Percentiles rank a stretch among this genome's conserved stretches.
phyloP scores from a whole-genome alignment of 208 protist species.

The Herpetomonas samuelpessoai region DNA sequence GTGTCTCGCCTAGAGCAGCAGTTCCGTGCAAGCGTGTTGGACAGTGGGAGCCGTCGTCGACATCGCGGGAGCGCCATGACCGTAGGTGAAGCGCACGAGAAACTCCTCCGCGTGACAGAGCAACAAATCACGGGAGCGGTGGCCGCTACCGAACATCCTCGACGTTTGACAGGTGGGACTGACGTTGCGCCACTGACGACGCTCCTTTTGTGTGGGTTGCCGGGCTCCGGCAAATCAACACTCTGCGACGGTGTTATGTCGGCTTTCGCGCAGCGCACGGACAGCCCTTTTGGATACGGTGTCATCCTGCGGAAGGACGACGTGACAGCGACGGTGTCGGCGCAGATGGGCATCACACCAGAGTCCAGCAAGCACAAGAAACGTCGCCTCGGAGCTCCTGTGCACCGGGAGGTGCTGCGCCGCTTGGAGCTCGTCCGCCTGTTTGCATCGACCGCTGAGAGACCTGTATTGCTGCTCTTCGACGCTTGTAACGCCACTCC shows the following conservation, averaged over 20 bases:
- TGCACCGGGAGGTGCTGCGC: slow-evolving; percentile 21
- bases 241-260: slow-evolving; percentile 17
- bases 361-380: slow-evolving; percentile 73
- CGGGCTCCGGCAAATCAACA: slow-evolving; percentile 50
- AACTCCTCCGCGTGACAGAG: slow-evolving; percentile 36
- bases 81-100: slow-evolving; percentile 36
- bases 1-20: slow-evolving; percentile 25
- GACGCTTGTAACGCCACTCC: slow-evolving; percentile 78
- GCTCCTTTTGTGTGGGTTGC: slow-evolving; percentile 57
- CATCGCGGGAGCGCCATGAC: slow-evolving; percentile 19
- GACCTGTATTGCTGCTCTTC: slow-evolving; percentile 49
- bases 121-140: no score
- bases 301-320: slow-evolving; percentile 60
- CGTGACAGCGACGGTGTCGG: slow-evolving; percentile 30
- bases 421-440: slow-evolving; percentile 2
- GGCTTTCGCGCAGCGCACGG: neutral
- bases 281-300: slow-evolving; percentile 33
- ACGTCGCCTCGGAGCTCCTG: slow-evolving; percentile 35
- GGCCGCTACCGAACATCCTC: no score
- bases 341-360: slow-evolving; percentile 27
- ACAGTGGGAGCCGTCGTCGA: slow-evolving; percentile 28
- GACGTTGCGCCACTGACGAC: slow-evolving; percentile 20
- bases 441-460: slow-evolving; percentile 1
- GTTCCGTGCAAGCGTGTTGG: slow-evolving; percentile 33
- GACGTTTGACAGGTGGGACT: slow-evolving; percentile 4